Percentiles rank a stretch among this genome's conserved stretches.
phyloP scores from a whole-genome alignment of 2,329 filamentous ascomycete genomes.

The Paradendryphiella salina region DNA sequence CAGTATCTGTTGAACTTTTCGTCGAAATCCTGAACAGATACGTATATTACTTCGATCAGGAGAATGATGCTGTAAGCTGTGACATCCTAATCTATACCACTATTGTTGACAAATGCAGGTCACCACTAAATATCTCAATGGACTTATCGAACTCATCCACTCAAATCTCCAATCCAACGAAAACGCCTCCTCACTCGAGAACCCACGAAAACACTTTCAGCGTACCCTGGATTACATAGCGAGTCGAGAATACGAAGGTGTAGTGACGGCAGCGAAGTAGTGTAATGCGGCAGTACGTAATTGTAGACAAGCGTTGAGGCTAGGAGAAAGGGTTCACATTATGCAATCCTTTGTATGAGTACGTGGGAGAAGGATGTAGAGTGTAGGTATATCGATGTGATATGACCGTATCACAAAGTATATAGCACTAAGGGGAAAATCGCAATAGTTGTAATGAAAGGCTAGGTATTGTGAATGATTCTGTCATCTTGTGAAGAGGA shows the following conservation, averaged over 20 bases:
- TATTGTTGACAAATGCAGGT: slow-evolving; percentile 55
- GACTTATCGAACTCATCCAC: slow-evolving; percentile 96
- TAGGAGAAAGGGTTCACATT: not conserved
- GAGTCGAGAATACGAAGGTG: slow-evolving; percentile 88
- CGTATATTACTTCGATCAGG: slow-evolving; percentile 98
- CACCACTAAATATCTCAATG: slow-evolving; percentile 96
- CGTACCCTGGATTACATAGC: slow-evolving; percentile 93
- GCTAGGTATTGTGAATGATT: not conserved
- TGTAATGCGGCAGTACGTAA: slow-evolving; percentile 2
- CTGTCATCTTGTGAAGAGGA: not conserved
- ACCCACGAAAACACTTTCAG: slow-evolving; percentile 89
- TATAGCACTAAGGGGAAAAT: slow-evolving; percentile 13
- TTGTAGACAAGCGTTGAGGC: not conserved
- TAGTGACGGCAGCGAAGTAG: slow-evolving; percentile 69
- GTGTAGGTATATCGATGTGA: slow-evolving; percentile 4
- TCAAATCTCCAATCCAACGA: slow-evolving; percentile 89
- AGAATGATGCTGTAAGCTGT: slow-evolving; percentile 81
- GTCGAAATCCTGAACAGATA: slow-evolving; percentile 98
- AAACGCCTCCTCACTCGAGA: slow-evolving; percentile 81
- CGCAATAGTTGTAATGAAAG: slow-evolving; percentile 8
- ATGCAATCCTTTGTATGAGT: slow-evolving; percentile 15
- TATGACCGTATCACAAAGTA: not conserved
- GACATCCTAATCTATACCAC: not conserved
- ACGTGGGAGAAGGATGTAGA: slow-evolving; percentile 8
- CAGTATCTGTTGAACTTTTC: slow-evolving; percentile 95